phyloP scores from a whole-genome alignment of 257 asterid species.

The Plectranthus barbatus region DNA sequence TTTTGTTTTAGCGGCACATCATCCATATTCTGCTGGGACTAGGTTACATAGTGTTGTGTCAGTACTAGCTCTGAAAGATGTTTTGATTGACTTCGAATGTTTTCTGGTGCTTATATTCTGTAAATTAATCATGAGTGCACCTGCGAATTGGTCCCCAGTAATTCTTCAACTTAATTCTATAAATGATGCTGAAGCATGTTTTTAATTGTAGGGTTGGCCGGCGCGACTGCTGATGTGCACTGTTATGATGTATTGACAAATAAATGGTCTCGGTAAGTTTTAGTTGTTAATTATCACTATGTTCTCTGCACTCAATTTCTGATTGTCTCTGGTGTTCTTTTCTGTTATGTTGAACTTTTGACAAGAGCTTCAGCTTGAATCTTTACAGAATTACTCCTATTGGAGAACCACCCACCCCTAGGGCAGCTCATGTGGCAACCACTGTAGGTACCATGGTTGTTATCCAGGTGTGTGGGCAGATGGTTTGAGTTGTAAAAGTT shows the following conservation, averaged over 20 bases:
- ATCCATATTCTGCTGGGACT: slow-evolving; percentile 6
- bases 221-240: slow-evolving; percentile 98
- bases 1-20: not conserved
- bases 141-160: not conserved
- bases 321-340: not conserved
- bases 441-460: slow-evolving; percentile 99
- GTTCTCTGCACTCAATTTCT: not conserved
- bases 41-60: not conserved
- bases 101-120: not conserved
- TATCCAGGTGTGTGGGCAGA: slow-evolving; percentile 64
- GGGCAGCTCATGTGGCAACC: slow-evolving; percentile 99
- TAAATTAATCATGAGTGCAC: not conserved
- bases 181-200: slow-evolving; percentile 11
- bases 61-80: not conserved
- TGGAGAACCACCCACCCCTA: slow-evolving; percentile 99
- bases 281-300: not conserved
- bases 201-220: slow-evolving; percentile 81
- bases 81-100: not conserved
- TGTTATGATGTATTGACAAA: slow-evolving; percentile 80
- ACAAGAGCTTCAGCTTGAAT: slow-evolving; percentile 4
- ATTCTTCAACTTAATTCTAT: not conserved
- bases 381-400: slow-evolving; percentile 72
- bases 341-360: slow-evolving; percentile 14
- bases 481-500: slow-evolving; percentile 5
- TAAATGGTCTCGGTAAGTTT: slow-evolving; percentile 89